phyloP scores from a whole-genome alignment of 495 filamentous ascomycete species.

The Xylaria telfairii region DNA sequence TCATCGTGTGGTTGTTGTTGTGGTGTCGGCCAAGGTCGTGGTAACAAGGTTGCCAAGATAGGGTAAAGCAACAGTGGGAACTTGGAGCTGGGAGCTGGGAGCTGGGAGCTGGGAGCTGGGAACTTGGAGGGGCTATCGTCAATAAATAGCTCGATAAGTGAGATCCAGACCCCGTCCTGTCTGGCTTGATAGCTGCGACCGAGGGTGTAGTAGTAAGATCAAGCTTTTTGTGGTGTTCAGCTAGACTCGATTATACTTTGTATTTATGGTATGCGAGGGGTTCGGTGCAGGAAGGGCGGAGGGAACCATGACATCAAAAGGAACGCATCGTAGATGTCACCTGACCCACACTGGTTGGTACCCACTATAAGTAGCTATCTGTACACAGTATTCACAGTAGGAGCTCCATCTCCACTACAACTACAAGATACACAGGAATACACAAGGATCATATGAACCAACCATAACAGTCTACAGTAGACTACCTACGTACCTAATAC shows the following conservation, averaged over 20 bases:
- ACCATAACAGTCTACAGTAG: too few relatives aligned
- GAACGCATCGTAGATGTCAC: constrained; percentile 5
- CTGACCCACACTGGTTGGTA: too few relatives aligned
- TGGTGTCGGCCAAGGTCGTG: neutral
- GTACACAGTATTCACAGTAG: too few relatives aligned
- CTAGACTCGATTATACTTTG: neutral
- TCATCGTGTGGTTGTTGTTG: constrained; percentile 25
- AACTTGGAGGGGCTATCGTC: constrained; percentile 6
- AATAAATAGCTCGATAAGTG: constrained; percentile 1
- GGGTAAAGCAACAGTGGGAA: neutral
- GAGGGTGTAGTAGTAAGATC: neutral
- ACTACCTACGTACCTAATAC: too few relatives aligned
- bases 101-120: too few relatives aligned
- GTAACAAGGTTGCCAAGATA: constrained; percentile 14
- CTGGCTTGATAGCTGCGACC: neutral
- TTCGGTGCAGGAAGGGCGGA: neutral
- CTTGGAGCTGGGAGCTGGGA: too few relatives aligned
- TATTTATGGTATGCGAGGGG: neutral
- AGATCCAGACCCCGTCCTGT: neutral
- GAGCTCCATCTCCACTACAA: too few relatives aligned
- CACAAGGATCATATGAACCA: too few relatives aligned
- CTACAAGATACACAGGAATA: too few relatives aligned
- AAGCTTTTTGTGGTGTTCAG: neutral
- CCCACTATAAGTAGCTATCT: too few relatives aligned
- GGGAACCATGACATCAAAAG: neutral